Evolutionary conservation across 2,329 filamentous ascomycete species (phyloP).

Genomic region (Trichoderma aggressivum): DNA sequence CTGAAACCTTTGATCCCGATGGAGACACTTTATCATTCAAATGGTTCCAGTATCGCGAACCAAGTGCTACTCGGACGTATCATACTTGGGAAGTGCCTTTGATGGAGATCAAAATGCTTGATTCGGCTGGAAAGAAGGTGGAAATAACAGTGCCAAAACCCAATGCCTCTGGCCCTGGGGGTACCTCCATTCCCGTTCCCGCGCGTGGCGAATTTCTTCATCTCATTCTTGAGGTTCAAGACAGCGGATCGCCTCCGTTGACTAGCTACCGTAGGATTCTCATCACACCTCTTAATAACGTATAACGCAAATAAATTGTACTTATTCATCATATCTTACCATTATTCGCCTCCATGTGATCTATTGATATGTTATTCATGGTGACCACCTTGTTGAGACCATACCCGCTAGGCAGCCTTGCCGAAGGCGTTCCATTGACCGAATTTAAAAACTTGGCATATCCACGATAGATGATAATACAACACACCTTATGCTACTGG

Average conservation of each 20-base stretch:
- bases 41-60: neutral
- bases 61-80: neutral
- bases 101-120: neutral
- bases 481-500: neutral
- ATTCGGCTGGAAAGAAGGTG: neutral
- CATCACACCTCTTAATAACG: neutral
- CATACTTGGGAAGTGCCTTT: neutral
- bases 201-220: neutral
- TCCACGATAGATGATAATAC: neutral
- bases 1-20: neutral
- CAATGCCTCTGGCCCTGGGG: neutral
- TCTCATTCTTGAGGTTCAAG: neutral
- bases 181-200: neutral
- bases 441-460: neutral
- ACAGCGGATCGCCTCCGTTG: neutral
- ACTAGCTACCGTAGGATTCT: neutral
- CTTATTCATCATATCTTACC: neutral
- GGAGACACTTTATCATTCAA: neutral
- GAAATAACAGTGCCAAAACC: neutral
- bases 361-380: neutral
- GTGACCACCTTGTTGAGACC: neutral
- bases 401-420: neutral
- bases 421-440: fast-evolving
- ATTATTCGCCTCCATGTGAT: neutral
- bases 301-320: neutral